phyloP scores from a whole-genome alignment of 169 alveolate genomes.

The Plasmodium fragile region DNA sequence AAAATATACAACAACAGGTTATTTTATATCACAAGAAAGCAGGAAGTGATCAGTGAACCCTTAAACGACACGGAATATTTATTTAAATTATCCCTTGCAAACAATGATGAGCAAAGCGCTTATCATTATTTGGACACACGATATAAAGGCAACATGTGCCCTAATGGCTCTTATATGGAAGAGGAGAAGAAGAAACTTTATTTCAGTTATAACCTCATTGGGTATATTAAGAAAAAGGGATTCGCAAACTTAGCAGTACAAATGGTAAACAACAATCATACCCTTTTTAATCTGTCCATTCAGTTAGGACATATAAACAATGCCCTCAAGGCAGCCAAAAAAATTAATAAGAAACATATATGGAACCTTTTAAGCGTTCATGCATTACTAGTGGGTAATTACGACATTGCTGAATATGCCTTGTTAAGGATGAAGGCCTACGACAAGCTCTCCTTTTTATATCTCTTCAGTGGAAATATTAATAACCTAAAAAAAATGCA shows the following conservation, averaged over 20 bases:
- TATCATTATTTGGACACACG: constrained; percentile 33
- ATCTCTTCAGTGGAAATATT: constrained; percentile 89
- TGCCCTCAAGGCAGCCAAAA: constrained; percentile 82
- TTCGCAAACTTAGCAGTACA: constrained; percentile 80
- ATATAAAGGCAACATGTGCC: neutral
- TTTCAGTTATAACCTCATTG: constrained; percentile 77
- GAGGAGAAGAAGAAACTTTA: constrained; percentile 73
- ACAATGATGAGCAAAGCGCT: constrained; percentile 49
- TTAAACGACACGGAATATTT: constrained; percentile 52
- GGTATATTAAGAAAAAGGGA: constrained; percentile 82
- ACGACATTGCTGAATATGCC: constrained; percentile 91
- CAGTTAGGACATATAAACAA: constrained; percentile 78
- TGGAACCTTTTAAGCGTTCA: constrained; percentile 84
- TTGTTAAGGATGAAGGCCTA: constrained; percentile 88
- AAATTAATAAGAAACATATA: constrained; percentile 78
- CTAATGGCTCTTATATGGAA: constrained; percentile 35
- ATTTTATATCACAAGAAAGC: constrained; percentile 42
- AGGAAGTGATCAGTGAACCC: constrained; percentile 2
- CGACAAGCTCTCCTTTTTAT: constrained; percentile 90
- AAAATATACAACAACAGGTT: constrained; percentile 42
- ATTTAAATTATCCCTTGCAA: constrained; percentile 37
- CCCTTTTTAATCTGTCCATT: constrained; percentile 80
- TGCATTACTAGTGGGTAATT: constrained; percentile 87
- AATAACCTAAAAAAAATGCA: constrained; percentile 84
- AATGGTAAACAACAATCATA: constrained; percentile 79